Conservation (phyloP, 129 eudicot species). For the Escallonia herrerae region DNA sequence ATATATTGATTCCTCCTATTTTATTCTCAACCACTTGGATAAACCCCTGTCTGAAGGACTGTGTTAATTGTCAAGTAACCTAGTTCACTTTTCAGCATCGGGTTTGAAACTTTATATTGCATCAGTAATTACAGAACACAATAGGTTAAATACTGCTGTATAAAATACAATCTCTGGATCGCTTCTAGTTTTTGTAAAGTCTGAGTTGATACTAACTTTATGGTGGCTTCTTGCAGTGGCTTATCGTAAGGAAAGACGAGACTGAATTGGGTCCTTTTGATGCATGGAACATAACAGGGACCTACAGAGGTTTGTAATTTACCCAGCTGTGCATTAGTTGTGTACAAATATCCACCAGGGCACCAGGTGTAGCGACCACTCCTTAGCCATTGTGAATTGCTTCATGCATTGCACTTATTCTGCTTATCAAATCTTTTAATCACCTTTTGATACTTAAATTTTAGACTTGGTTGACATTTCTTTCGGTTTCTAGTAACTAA, state of each 20-base stretch:
- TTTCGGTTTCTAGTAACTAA: background rate
- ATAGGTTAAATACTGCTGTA: background rate
- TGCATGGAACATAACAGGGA: constrained; percentile 91
- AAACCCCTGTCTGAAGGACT: background rate
- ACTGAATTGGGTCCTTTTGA: constrained; percentile 62
- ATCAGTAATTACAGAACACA: background rate
- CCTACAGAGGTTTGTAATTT: constrained; percentile 77
- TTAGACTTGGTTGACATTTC: background rate
- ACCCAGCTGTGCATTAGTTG: background rate
- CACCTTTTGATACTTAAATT: background rate
- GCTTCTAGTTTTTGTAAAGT: too few relatives aligned
- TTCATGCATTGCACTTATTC: background rate
- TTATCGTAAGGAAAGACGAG: constrained; percentile 69
- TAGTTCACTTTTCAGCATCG: background rate
- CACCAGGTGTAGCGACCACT: too few relatives aligned
- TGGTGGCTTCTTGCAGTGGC: constrained; percentile 58
- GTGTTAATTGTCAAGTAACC: background rate
- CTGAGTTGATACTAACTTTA: too few relatives aligned
- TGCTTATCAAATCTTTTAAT: background rate
- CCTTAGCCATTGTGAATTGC: background rate
- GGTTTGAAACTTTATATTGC: background rate
- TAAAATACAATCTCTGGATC: background rate
- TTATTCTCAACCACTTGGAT: too few relatives aligned
- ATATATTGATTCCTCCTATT: too few relatives aligned
- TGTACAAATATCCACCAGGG: background rate